Conservation (phyloP, 805 yeast species). For the Ogataea populi-albae region DNA sequence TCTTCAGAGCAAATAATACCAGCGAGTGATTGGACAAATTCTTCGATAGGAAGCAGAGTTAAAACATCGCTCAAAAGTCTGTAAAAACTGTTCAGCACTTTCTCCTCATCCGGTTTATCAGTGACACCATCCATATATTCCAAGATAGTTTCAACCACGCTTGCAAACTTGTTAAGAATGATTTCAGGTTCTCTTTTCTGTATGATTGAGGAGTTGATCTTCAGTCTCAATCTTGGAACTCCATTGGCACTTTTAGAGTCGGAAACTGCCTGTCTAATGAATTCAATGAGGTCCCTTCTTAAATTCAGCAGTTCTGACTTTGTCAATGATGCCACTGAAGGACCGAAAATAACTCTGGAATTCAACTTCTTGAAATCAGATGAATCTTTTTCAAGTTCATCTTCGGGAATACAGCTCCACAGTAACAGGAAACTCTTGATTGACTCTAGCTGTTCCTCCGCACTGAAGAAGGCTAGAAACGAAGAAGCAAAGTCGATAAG, state of each 20-base stretch:
- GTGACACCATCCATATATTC: slow-evolving; percentile 37
- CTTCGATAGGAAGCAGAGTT: slow-evolving; percentile 69
- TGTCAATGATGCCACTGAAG: slow-evolving; percentile 50
- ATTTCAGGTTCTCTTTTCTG: slow-evolving; percentile 24
- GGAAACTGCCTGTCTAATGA: slow-evolving; percentile 49
- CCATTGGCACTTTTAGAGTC: slow-evolving; percentile 39
- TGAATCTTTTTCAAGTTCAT: slow-evolving; percentile 37
- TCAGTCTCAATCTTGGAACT: slow-evolving; percentile 42
- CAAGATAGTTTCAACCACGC: slow-evolving; percentile 35
- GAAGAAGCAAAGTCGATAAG: slow-evolving; percentile 69
- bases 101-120: slow-evolving; percentile 27
- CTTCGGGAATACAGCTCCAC: slow-evolving; percentile 48
- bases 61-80: slow-evolving; percentile 60
- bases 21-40: slow-evolving; percentile 62
- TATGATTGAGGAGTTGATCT: slow-evolving; percentile 34
- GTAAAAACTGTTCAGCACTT: slow-evolving; percentile 44
- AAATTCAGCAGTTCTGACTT: slow-evolving; percentile 46
- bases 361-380: slow-evolving; percentile 38
- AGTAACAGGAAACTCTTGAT: slow-evolving; percentile 47
- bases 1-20: slow-evolving; percentile 37
- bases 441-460: slow-evolving; percentile 64
- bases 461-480: slow-evolving; percentile 64
- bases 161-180: slow-evolving; percentile 26
- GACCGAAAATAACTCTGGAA: slow-evolving; percentile 61
- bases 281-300: slow-evolving; percentile 52